Base-by-base conservation (phyloP, 2,329 filamentous ascomycete genomes). In the Talaromyces sp. region DNA sequence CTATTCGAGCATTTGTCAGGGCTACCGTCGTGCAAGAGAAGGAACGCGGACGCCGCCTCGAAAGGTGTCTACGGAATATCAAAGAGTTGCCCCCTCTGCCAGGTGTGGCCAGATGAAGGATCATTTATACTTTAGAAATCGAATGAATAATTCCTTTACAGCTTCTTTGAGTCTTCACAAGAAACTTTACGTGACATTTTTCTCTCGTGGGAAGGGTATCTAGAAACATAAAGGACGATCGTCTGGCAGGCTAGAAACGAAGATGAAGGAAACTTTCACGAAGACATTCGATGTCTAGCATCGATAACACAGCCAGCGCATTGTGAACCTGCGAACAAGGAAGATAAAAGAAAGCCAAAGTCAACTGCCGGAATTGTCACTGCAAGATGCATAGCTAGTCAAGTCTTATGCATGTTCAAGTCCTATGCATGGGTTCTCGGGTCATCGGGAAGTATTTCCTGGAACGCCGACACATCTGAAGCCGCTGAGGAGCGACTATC, bases 11-110 rank as follows among this genome's bases (percentile, higher is more conserved):
- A 54, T 85, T 96, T 68, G 93, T 90, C 18, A 84, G 82, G 70
- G 86, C 86, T 35, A 92, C 93, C 84, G 81, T 98, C 28, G 85
- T 96, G 3, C 83, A 85, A 60, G 95, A 99, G 78, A 85, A 84
- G 67, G 89, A 90, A 72, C 84, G 90, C 67, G 78, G 96, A 66
- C 91, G 92, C 68, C 88, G 89, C 21, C 88, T 99, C 82, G 85
- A 84, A 78, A 83, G 93, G 66, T 92, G 92, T 8, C 76, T 97
- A 68, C 84, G 92, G 66, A 87, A 83, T 67, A 76, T 89, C 44
- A 74, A 68, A 48, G 72, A 76, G 37, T 18, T 61, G 37, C 35
- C 56, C 33, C 40, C 35, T 23, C n/a, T 37, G n/a, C 56, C 60
- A 44, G n/a, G 35, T 50, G 18, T 48, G 14, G 50, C 23, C 21